Percentiles rank a stretch among this genome's conserved stretches.
Conservation (phyloP, 768 basidiomycete species). For the Kwoniella bestiolae region DNA sequence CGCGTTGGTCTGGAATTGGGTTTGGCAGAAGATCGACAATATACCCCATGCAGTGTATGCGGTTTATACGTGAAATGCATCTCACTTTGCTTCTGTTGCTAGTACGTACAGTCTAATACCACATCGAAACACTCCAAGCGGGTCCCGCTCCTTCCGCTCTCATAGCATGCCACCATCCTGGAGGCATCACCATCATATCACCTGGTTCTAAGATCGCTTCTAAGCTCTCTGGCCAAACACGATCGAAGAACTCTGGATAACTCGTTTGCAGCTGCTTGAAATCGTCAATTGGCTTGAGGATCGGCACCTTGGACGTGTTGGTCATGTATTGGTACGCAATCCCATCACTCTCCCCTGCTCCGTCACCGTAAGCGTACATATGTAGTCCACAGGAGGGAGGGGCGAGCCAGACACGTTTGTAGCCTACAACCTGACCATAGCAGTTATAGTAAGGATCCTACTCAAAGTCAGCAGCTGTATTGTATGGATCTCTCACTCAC, state of each 20-base stretch:
- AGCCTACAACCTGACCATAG: constrained; percentile 85
- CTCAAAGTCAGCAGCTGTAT: background rate
- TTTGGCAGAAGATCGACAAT: background rate
- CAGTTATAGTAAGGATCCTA: constrained; percentile 94
- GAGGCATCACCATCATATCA: constrained; percentile 85
- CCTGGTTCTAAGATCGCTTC: constrained; percentile 73
- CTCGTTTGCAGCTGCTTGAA: constrained; percentile 13
- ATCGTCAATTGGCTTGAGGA: constrained; percentile 62
- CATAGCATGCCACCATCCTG: constrained; percentile 62
- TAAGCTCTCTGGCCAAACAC: constrained; percentile 68
- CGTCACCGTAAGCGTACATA: constrained; percentile 63
- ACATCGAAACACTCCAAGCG: constrained; percentile 55
- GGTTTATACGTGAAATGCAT: background rate
- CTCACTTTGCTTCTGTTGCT: constrained; percentile 12
- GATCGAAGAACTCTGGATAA: constrained; percentile 65
- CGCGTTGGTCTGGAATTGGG: constrained; percentile 1
- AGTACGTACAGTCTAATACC: constrained; percentile 46
- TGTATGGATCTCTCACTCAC: constrained; percentile 60
- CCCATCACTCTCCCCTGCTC: constrained; percentile 3
- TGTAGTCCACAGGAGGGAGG: constrained; percentile 62
- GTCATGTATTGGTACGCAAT: constrained; percentile 62
- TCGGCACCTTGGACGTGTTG: constrained; percentile 83
- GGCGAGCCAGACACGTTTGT: constrained; percentile 90
- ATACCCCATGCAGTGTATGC: constrained; percentile 2
- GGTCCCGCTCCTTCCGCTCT: constrained; percentile 49